These are phyloP conservation scores for Fusarium robinianum DNA, from an alignment of 2,329 filamentous ascomycete species.

Conservation along the genomic window DNA sequence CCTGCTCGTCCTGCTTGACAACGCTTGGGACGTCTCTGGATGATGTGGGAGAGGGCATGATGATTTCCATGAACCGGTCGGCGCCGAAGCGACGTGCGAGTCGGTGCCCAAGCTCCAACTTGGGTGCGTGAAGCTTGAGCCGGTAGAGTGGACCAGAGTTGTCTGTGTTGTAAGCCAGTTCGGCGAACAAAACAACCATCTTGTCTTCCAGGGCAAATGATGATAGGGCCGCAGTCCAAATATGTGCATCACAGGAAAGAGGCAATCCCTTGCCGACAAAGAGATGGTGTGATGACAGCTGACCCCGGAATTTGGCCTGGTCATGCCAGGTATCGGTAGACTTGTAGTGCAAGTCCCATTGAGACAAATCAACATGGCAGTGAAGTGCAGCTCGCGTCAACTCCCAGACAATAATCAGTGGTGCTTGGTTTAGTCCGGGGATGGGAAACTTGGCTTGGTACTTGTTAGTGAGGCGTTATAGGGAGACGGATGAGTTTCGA, in stretches of 20 bases:
- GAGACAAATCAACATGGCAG: conserved; percentile 48
- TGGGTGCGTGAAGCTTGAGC: conserved; percentile 54
- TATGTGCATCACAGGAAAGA: conserved; percentile 47
- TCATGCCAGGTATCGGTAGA: conserved; percentile 45
- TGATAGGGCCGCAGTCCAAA: conserved; percentile 52
- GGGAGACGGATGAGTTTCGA: neutral
- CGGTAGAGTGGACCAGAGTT: conserved; percentile 48
- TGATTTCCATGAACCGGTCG: conserved; percentile 62
- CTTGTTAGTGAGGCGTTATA: neutral
- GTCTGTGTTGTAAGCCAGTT: conserved; percentile 45
- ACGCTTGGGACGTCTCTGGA: conserved; percentile 33
- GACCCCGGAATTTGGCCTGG: conserved; percentile 49
- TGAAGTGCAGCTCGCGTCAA: conserved; percentile 52
- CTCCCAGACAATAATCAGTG: conserved; percentile 58
- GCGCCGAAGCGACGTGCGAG: conserved; percentile 59
- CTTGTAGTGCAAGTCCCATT: conserved; percentile 44
- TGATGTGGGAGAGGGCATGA: conserved; percentile 51
- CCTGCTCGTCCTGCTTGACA: conserved; percentile 40
- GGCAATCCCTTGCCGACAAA: conserved; percentile 55
- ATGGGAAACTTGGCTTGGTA: conserved; percentile 46
- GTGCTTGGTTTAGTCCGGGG: conserved; percentile 47
- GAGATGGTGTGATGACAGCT: conserved; percentile 44
- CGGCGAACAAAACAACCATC: conserved; percentile 50
- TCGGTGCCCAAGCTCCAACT: conserved; percentile 55
- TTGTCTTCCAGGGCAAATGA: conserved; percentile 43